Conservation (phyloP, 352 stramenopile genomes). For the Pythium coloratum region DNA sequence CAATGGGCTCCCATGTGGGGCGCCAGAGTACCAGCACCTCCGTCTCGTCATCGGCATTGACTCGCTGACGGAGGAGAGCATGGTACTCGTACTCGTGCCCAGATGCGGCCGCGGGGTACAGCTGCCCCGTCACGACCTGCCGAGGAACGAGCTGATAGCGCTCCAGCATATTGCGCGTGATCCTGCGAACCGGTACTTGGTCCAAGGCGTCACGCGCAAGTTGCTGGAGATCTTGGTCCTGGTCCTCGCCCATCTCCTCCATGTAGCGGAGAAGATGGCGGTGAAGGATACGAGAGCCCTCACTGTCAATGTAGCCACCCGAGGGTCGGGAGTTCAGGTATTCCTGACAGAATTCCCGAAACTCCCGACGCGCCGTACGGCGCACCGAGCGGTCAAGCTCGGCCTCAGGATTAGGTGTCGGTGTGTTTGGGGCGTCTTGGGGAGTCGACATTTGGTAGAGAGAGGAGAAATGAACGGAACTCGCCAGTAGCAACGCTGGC, state of each 20-base stretch:
- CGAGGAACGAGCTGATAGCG: neutral
- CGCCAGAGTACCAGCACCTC: slow-evolving; percentile 2
- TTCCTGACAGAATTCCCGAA: neutral
- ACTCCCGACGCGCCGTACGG: neutral
- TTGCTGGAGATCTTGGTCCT: slow-evolving; percentile 1
- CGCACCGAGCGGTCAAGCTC: neutral
- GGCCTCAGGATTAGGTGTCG: neutral
- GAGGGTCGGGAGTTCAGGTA: neutral
- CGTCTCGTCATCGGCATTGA: neutral
- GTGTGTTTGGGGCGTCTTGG: neutral
- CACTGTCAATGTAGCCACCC: neutral
- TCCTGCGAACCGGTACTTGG: neutral
- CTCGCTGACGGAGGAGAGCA: neutral
- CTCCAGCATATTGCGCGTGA: slow-evolving; percentile 5
- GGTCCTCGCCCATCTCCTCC: neutral
- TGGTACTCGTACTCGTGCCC: slow-evolving; percentile 4
- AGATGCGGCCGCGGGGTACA: neutral
- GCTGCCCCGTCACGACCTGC: neutral
- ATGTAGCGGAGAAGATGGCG: neutral
- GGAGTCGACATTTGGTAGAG: neutral
- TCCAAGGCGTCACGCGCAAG: slow-evolving; percentile 1
- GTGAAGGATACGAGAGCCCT: neutral
- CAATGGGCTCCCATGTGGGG: neutral
- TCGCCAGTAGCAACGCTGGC: neutral
- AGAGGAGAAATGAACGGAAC: neutral